Evolutionary conservation across 2,329 filamentous ascomycete genomes (phyloP).

Genomic region (Mollisia scopiformis): DNA sequence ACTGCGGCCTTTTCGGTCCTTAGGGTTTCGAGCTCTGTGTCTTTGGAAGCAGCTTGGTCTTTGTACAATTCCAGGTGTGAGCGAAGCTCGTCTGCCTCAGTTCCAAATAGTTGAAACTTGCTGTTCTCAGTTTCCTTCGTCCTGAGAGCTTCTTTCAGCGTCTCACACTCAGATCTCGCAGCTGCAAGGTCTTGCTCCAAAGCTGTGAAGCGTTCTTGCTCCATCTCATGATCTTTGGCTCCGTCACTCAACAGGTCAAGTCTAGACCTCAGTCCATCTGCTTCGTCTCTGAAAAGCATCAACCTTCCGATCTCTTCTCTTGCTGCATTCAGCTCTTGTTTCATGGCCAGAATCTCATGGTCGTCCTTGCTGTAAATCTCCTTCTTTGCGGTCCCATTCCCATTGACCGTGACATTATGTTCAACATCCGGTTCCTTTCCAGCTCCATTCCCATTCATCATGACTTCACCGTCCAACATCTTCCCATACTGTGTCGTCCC

Average conservation of each 20-base stretch:
- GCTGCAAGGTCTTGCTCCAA: not conserved
- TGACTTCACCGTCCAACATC: not conserved
- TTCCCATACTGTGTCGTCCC: not conserved
- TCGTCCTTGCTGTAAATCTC: not conserved
- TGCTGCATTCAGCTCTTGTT: not conserved
- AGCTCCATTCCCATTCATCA: not conserved
- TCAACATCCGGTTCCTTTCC: not conserved
- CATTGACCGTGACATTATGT: not conserved
- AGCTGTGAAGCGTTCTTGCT: not conserved
- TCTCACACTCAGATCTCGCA: not conserved
- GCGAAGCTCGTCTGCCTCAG: not conserved
- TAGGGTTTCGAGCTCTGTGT: not conserved
- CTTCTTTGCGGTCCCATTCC: not conserved
- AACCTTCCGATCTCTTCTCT: not conserved
- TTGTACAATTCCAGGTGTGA: not conserved
- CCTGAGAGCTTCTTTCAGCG: not conserved
- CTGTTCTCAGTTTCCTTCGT: not conserved
- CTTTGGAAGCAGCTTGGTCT: not conserved
- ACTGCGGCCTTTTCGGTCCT: not conserved
- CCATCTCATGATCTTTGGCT: not conserved
- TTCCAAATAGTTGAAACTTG: not conserved
- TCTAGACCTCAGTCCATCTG: not conserved
- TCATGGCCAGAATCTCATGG: not conserved
- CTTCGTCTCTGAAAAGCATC: not conserved
- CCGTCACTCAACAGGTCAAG: not conserved